Base-by-base conservation (phyloP, 2,329 filamentous ascomycete species). In the Ophiostoma pallidulum region DNA sequence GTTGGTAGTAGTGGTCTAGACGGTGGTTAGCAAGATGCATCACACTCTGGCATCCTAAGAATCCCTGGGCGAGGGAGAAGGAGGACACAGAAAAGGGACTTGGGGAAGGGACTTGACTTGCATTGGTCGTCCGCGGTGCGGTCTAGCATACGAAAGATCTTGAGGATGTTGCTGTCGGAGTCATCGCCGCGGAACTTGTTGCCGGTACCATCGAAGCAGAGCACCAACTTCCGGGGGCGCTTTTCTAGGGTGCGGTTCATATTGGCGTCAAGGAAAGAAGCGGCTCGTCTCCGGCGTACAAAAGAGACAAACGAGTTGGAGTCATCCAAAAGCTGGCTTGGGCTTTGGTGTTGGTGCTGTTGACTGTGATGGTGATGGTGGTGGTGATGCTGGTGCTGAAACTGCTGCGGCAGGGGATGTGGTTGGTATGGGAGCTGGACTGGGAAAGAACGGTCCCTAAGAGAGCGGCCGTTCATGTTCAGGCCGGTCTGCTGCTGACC, bases 61-160 rank as follows among this genome's bases (percentile, higher is more conserved):
- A 8, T 2, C 9, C 22, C n/a, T n/a, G n/a, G n/a, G n/a, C n/a
- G n/a, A n/a, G n/a, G n/a, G n/a, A n/a, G n/a, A n/a, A n/a, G n/a
- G n/a, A n/a, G n/a, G n/a, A n/a, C n/a, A n/a, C n/a, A n/a, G n/a
- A n/a, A n/a, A n/a, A n/a, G n/a, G n/a, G n/a, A n/a, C n/a, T n/a
- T n/a, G n/a, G n/a, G 6, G 10, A 28, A 28, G 24, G 10, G 10
- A 28, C 6, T 10, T 5, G 24, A 6, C 24, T 7, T 59, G 72
- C 69, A 80, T 52, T 86, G 80, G 48, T 79, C 73, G 19, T 69
- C 67, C 0, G 77, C 75, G 7, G 74, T 75, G 5, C 81, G 72
- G 54, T 86, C 80, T 1, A 86, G 65, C 72, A 84, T 83, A 32
- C 80, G 73, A 54, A 82, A 85, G 10, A 86, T 82, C 58, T 85